Percentiles rank a stretch among this genome's conserved stretches.
These are phyloP conservation scores for Serendipita sp. DNA, from an alignment of 768 basidiomycete genomes.

Conservation along the genomic window DNA sequence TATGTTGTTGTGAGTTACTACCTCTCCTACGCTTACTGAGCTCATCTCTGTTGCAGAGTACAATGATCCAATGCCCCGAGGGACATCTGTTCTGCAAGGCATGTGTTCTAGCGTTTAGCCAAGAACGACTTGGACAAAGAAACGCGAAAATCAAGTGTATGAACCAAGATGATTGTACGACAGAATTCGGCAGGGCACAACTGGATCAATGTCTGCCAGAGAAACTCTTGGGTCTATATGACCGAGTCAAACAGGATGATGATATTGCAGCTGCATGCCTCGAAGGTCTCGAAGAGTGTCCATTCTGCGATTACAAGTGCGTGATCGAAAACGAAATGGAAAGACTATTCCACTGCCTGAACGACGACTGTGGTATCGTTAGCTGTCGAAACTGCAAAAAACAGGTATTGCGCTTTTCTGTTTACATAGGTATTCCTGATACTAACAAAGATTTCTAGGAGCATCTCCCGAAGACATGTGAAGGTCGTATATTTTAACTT, in stretches of 20 bases:
- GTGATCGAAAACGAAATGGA: conserved; percentile 56
- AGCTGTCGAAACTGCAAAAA: conserved; percentile 72
- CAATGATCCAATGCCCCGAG: conserved; percentile 80
- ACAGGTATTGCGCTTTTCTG: conserved; percentile 22
- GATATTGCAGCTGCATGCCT: conserved; percentile 65
- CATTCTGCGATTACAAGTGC: conserved; percentile 75
- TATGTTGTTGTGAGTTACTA: conserved; percentile 40
- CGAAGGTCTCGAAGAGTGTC: conserved; percentile 75
- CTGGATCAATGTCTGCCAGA: conserved; percentile 46
- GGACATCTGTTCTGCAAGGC: conserved; percentile 70
- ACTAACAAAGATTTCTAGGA: conserved; percentile 28
- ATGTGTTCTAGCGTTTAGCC: conserved; percentile 55
- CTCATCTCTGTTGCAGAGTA: conserved; percentile 30
- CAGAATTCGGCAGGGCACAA: conserved; percentile 50
- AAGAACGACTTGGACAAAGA: conserved; percentile 35
- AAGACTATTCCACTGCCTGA: conserved; percentile 41
- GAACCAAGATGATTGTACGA: conserved; percentile 23
- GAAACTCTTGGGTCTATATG: conserved; percentile 53
- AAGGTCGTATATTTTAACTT: conserved; percentile 29
- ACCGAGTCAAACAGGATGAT: conserved; percentile 57
- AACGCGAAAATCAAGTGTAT: conserved; percentile 14
- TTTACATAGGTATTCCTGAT: conserved; percentile 14
- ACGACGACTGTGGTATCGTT: conserved; percentile 46
- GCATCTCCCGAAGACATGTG: conserved; percentile 65
- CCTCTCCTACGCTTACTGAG: not conserved